A percentile compares a stretch with the other conserved stretches of the same genome.
Conservation (phyloP, 2,329 filamentous ascomycete species). For the Cryoendolithus antarcticus region DNA sequence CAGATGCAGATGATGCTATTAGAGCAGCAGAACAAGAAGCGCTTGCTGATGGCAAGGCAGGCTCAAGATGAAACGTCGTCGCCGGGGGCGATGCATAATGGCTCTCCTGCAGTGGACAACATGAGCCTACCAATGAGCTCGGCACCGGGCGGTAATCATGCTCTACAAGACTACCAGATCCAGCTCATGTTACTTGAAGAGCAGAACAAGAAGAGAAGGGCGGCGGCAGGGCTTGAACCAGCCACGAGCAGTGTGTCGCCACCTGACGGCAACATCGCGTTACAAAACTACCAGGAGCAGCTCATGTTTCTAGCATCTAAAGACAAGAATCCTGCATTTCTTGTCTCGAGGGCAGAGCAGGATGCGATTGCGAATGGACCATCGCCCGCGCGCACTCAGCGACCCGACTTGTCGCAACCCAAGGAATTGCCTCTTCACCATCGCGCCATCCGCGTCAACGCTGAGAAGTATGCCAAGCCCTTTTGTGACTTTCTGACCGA, state of each 20-base stretch:
- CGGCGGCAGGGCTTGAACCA: not conserved
- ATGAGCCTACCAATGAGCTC: too few species aligned
- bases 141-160: not conserved
- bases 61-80: constrained; percentile 47
- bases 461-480: constrained; percentile 18
- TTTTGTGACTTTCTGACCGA: constrained; percentile 72
- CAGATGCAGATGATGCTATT: constrained; percentile 83
- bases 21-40: constrained; percentile 79
- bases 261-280: not conserved
- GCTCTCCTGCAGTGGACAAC: too few species aligned
- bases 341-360: constrained; percentile 3
- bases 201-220: constrained; percentile 66
- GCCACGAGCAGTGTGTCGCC: not conserved
- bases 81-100: too few species aligned
- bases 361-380: constrained; percentile 4
- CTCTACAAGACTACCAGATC: constrained; percentile 57
- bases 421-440: not conserved
- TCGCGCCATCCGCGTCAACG: constrained; percentile 16
- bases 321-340: too few species aligned
- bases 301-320: constrained; percentile 1
- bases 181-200: constrained; percentile 77
- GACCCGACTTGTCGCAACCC: too few species aligned
- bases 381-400: not conserved
- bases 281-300: not conserved
- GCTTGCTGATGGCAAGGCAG: constrained; percentile 72